Base-by-base conservation (phyloP, 495 filamentous ascomycete genomes). In the Beverwykella pulmonaria region DNA sequence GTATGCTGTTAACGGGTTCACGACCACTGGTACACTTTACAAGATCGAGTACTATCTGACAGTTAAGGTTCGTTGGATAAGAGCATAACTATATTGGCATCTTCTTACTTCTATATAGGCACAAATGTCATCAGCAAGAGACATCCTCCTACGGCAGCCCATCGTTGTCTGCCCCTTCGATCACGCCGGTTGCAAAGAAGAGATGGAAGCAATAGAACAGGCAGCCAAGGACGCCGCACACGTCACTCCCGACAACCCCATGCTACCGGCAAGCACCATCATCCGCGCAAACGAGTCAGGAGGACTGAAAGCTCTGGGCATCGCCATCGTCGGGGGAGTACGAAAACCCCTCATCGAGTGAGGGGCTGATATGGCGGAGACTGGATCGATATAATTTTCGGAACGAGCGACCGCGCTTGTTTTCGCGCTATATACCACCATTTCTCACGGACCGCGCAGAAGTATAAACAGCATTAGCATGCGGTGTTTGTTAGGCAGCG, bases 41-140 rank as follows among this genome's bases (percentile, higher is more conserved):
- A 98, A 97, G 77, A 96, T 98, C 74, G 93, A 98, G 75, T 98
- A 97, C 75, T 98, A 90, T 72, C 79, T 98, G 48, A 91, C 87
- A 39, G 92, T 98, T 47, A 96, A 96, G 84, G 94, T 97, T 79
- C 19, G 83, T 76, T 27, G 17, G 23, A 32, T 15, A 15, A 6
- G 27, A 17, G 32, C 27, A 17, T n/a, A 12, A 39, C 2, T 14
- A 44, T 44, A 14, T 23, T 20, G 53, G 4, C 41, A 46, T 61
- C 68, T 30, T 62, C 48, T 65, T 22, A 67, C 53, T 54, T 34
- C 49, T 5, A 1, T 14, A 30, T 62, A 98, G 94, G 95, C 92
- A 25, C 89, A 93, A 76, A 82, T 98, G 79, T 91, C 90, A n/a
- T 88, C 87, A 14, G 92, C 93, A 19, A 86, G 88, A 79, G 95